Conservation (phyloP, 139 green algal genomes). For the Coelastrella sp. region DNA sequence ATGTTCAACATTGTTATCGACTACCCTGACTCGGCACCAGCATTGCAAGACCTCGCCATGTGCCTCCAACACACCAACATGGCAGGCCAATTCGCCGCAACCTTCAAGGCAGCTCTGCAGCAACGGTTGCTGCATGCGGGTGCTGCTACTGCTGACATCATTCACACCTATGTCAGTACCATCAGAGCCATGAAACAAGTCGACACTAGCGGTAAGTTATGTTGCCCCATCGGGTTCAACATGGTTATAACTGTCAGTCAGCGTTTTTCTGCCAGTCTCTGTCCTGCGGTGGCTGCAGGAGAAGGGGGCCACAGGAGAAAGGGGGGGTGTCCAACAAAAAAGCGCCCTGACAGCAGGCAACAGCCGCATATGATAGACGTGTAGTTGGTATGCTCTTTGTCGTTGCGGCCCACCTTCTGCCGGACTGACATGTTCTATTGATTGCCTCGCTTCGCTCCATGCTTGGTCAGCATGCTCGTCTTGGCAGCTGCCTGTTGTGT, state of each 20-base stretch:
- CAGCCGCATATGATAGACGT: too few relatives aligned
- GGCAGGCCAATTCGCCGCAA: constrained; percentile 54
- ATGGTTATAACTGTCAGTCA: neutral
- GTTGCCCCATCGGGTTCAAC: neutral
- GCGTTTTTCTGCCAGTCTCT: neutral
- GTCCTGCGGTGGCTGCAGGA: too few relatives aligned
- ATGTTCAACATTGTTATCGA: constrained; percentile 97
- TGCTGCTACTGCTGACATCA: constrained; percentile 91
- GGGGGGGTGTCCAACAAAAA: too few relatives aligned
- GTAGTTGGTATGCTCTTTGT: too few relatives aligned
- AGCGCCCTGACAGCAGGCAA: too few relatives aligned
- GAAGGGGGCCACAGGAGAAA: too few relatives aligned
- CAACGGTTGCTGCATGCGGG: constrained; percentile 90
- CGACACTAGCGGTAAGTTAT: constrained; percentile 55
- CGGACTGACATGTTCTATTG: too few relatives aligned
- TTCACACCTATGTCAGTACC: constrained; percentile 90
- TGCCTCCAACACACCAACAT: constrained; percentile 74
- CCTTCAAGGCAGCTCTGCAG: constrained; percentile 61
- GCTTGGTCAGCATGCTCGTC: too few relatives aligned
- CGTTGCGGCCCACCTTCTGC: too few relatives aligned
- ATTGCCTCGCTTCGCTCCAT: too few relatives aligned
- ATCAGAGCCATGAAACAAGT: constrained; percentile 84
- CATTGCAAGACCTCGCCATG: constrained; percentile 75
- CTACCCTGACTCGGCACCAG: constrained; percentile 78
- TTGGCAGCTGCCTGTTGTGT: too few relatives aligned